Conservation (phyloP, 192 early-diverging fungal genomes). For the Cetraspora pellucida region DNA sequence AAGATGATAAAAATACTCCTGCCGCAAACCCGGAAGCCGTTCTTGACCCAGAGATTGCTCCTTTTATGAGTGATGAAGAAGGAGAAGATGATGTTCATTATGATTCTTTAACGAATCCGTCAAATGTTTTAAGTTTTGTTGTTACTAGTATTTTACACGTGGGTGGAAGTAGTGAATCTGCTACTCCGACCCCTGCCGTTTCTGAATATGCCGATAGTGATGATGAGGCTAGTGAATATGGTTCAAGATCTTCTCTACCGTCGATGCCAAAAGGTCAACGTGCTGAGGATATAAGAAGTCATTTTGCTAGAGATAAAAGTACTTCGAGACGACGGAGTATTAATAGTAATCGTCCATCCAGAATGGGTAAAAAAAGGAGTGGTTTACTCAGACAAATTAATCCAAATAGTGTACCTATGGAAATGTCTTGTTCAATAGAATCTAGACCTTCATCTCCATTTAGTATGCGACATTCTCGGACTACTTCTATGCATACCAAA, state of each 20-base stretch:
- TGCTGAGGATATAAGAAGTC: slow-evolving; percentile 54
- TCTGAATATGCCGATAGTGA: slow-evolving; percentile 43
- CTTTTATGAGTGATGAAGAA: slow-evolving; percentile 65
- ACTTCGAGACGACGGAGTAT: slow-evolving; percentile 52
- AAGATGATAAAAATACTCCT: slow-evolving; percentile 41
- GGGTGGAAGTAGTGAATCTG: slow-evolving; percentile 3
- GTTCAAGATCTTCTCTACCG: slow-evolving; percentile 33
- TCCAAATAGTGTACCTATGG: slow-evolving; percentile 40
- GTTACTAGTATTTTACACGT: slow-evolving; percentile 26
- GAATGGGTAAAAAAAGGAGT: slow-evolving; percentile 37
- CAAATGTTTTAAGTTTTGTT: slow-evolving; percentile 40
- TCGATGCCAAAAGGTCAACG: slow-evolving; percentile 32
- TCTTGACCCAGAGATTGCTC: slow-evolving; percentile 62
- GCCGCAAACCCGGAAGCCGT: slow-evolving; percentile 44
- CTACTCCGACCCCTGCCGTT: slow-evolving; percentile 26
- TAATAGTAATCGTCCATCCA: slow-evolving; percentile 40
- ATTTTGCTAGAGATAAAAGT: slow-evolving; percentile 53
- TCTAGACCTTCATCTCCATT: slow-evolving; percentile 43
- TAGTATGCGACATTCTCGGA: slow-evolving; percentile 37
- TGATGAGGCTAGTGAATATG: slow-evolving; percentile 46
- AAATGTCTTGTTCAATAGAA: slow-evolving; percentile 42
- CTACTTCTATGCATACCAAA: slow-evolving; percentile 38
- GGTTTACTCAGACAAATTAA: slow-evolving; percentile 44
- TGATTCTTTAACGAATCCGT: slow-evolving; percentile 47
- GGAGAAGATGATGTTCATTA: slow-evolving; percentile 56